Evolutionary conservation across 768 basidiomycete genomes (phyloP).

Genomic region (Mycena polygramma): DNA sequence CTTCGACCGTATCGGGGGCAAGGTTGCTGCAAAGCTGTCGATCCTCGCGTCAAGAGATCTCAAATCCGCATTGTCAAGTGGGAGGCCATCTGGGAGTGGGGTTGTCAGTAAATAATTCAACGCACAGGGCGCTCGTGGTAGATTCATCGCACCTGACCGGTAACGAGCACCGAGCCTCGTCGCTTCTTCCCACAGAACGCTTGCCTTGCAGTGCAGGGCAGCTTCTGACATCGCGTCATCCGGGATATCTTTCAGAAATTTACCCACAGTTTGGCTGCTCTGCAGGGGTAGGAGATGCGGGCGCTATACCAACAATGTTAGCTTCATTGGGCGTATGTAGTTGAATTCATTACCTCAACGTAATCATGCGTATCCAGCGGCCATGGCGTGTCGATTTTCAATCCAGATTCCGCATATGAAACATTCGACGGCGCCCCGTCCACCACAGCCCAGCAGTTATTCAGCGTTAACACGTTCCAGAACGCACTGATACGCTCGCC

Average conservation of each 20-base stretch:
- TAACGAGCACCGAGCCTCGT: slow-evolving; percentile 8
- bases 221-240: slow-evolving; percentile 17
- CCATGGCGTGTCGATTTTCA: slow-evolving; percentile 34
- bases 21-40: slow-evolving; percentile 2
- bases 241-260: slow-evolving; percentile 15
- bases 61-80: slow-evolving; percentile 39
- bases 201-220: slow-evolving; percentile 15
- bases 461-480: slow-evolving; percentile 44
- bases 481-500: slow-evolving; percentile 32
- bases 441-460: slow-evolving; percentile 53
- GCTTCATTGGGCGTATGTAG: background rate
- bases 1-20: slow-evolving; percentile 20
- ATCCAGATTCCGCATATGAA: slow-evolving; percentile 43
- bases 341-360: background rate
- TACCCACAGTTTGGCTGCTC: slow-evolving; percentile 18
- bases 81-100: background rate
- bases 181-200: slow-evolving; percentile 43
- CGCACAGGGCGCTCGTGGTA: too few species aligned
- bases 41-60: slow-evolving; percentile 36
- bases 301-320: background rate
- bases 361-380: slow-evolving; percentile 24
- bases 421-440: slow-evolving; percentile 51
- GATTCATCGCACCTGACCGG: slow-evolving; percentile 9
- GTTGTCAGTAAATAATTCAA: background rate
- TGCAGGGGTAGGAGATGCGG: slow-evolving; percentile 4